Base-by-base conservation (phyloP, 768 basidiomycete genomes). In the Boletellus sp. region DNA sequence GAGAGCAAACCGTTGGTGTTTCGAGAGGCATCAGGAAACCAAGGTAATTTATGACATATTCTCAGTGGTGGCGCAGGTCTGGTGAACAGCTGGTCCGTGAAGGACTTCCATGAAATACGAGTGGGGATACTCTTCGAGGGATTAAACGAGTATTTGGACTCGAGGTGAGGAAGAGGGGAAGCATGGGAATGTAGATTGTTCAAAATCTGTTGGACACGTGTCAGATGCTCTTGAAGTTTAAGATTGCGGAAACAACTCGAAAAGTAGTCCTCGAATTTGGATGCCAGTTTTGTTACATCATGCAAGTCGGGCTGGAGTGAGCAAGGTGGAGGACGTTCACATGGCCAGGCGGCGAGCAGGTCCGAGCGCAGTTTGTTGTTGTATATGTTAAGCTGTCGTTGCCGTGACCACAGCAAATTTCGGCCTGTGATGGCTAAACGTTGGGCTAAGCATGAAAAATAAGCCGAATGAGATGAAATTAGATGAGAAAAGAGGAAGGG, bases 301-400 rank as follows among this genome's bases (percentile, higher is more conserved):
- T 54, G 51, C 12, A 8, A 41, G 7, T 16, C 11, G 6, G 11
- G 16, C 8, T 40, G 8, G 2, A 50, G 44, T 0, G 50, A 46
- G n/a, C 6, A 2, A 16, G 19, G 26, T 12, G 52, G 52, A 5
- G 50, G 42, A 19, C 20, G 45, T 20, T 51, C 48, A 15, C 33
- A 52, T 13, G 56, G 60, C 61, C 61, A 62, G 34, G 52, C 47
- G 6, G 6, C 11, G 12, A 45, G 36, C 34, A 61, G 31, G 17
- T 59, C 53, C 7, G 24, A 34, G 7, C 1, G 13, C 24, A 16
- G 39, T 19, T 47, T 48, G 3, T 32, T 8, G 7, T 54, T 12
- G 20, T 48, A 59, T n/a, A 32, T 23, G 15, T 20, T 10, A 35
- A 6, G 15, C 20, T 42, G 50, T 8, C 45, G 53, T 24, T 23